phyloP scores from a whole-genome alignment of 1,284 basidiomycete species.

The Melampsora americana region DNA sequence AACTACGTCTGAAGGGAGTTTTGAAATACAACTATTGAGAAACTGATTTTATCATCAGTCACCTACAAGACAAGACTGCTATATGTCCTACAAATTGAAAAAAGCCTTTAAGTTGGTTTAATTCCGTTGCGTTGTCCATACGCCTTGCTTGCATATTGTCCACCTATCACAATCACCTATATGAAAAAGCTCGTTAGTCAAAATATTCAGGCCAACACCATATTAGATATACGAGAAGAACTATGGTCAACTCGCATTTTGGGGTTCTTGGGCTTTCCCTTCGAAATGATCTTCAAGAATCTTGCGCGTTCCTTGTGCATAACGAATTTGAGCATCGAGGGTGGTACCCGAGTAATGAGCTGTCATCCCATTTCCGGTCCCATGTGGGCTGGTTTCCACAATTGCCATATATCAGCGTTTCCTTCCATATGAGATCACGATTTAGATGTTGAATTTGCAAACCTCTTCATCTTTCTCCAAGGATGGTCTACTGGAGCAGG shows the following conservation, averaged over 20 bases:
- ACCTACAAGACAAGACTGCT: too few relatives aligned
- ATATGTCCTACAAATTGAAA: background rate
- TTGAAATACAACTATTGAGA: too few relatives aligned
- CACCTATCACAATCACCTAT: slow-evolving; percentile 49
- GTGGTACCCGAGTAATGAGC: slow-evolving; percentile 85
- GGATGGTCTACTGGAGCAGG: slow-evolving; percentile 80
- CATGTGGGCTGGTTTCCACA: slow-evolving; percentile 14
- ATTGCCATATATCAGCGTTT: slow-evolving; percentile 29
- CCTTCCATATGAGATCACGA: background rate
- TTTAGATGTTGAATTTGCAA: slow-evolving; percentile 25
- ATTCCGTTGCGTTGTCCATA: slow-evolving; percentile 49
- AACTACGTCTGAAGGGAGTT: too few relatives aligned
- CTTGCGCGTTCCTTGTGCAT: slow-evolving; percentile 73
- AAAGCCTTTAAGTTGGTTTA: background rate
- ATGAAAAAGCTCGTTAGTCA: background rate
- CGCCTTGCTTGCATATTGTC: slow-evolving; percentile 51
- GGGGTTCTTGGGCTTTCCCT: slow-evolving; percentile 67
- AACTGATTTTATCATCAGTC: too few relatives aligned
- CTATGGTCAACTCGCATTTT: slow-evolving; percentile 63
- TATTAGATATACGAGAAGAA: background rate
- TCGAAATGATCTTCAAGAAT: slow-evolving; percentile 77
- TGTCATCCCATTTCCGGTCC: background rate
- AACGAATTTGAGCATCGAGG: slow-evolving; percentile 84
- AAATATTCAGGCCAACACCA: background rate
- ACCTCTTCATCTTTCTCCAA: slow-evolving; percentile 75